phyloP scores from a whole-genome alignment of 1,284 basidiomycete species.

The Cutaneotrichosporon spelunceum region DNA sequence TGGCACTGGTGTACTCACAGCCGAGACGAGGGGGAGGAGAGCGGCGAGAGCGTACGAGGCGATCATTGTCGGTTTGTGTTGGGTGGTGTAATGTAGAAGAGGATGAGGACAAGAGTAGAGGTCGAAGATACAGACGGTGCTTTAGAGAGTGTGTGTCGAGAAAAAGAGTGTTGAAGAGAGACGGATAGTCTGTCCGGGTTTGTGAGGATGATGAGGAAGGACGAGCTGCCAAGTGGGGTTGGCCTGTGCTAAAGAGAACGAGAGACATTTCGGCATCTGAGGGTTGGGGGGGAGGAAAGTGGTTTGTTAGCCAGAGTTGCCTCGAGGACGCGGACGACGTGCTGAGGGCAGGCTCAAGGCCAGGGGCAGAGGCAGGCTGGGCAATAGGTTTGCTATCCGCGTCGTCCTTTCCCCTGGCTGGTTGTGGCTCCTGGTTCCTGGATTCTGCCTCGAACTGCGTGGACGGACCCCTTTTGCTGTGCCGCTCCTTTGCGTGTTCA shows the following conservation, averaged over 20 bases:
- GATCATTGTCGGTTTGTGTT: constrained; percentile 8
- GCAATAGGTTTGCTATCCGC: too few relatives aligned
- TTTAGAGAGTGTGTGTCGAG: constrained; percentile 8
- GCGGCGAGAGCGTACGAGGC: constrained; percentile 19
- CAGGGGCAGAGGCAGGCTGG: too few relatives aligned
- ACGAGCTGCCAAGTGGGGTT: background rate
- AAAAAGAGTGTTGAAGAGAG: constrained; percentile 10
- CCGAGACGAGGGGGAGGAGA: constrained; percentile 19
- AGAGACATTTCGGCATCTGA: too few relatives aligned
- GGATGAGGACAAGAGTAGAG: background rate
- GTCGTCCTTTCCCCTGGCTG: too few relatives aligned
- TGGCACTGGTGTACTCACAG: constrained; percentile 16
- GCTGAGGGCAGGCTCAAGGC: too few relatives aligned
- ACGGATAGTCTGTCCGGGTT: constrained; percentile 2
- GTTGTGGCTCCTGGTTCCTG: too few relatives aligned
- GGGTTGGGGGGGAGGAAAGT: too few relatives aligned
- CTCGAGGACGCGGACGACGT: too few relatives aligned
- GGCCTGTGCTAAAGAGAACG: constrained; percentile 4
- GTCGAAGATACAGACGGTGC: background rate
- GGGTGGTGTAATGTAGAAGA: background rate
- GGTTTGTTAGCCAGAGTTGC: too few relatives aligned
- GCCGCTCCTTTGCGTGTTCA: too few relatives aligned
- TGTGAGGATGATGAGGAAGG: constrained; percentile 7
- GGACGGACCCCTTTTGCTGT: too few relatives aligned
- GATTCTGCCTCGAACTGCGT: too few relatives aligned